Evolutionary conservation across 768 basidiomycete genomes (phyloP), one percentile per base, ranked within the genome.

Genomic region (Suillus weaverae): DNA sequence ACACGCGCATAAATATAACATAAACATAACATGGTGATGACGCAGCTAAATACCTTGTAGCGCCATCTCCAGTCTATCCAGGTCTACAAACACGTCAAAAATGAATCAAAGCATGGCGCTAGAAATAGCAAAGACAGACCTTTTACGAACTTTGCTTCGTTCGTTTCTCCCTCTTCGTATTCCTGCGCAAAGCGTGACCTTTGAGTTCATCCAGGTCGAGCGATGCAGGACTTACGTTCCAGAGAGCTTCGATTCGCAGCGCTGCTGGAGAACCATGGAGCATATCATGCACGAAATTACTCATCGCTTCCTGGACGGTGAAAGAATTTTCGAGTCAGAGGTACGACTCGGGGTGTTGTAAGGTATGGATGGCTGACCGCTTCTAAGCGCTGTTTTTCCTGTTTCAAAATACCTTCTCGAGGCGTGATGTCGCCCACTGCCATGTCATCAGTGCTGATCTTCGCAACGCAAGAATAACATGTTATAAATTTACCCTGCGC

Each of bases 381-480:
- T 80, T 97, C 95, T 14, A 93, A 81, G 10, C 84, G 80, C 46
- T 81, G 83, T 77, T 99, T 99, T 72, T 93, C 90, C 2, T 82
- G 81, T 70, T 93, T 92, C 0, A 91, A 76, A 16, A 99, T 89
- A 1, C 92, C 90, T 73, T 98, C 95, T 26, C 87, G 83, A 0
- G 97, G 97, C 0, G 95, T 84, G 64, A 99, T 98, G 72, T 99
- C 97, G 5, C 97, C 97, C 6, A 98, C 97, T 89, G 44, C 53
- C 38, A 11, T 39, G 18, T 2, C 5, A 39, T 59, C 56, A 59
- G 26, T 16, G 4, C 22, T n/a, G 53, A 54, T 33, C 0, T 13
- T 20, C 13, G 20, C 20, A n/a, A 33, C 8, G 30, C 8, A 10
- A 16, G 35, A 5, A 30, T 20, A 38, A 22, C n/a, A 36, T 20